phyloP scores from a whole-genome alignment of 2,329 filamentous ascomycete genomes.

The Trichoderma atroviride region DNA sequence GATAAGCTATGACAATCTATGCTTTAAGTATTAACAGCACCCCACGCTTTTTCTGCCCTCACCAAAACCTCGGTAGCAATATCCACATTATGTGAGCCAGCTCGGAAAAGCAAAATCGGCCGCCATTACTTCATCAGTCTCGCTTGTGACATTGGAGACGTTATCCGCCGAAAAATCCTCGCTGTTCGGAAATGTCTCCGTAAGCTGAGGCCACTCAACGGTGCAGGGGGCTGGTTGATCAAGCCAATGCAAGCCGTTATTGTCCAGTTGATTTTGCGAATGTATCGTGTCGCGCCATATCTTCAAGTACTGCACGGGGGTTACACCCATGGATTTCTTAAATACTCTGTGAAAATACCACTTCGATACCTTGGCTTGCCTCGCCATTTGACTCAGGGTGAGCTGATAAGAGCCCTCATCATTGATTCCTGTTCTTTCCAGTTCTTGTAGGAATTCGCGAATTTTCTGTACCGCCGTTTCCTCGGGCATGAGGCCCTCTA shows the following conservation, averaged over 20 bases:
- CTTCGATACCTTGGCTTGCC: constrained; percentile 2
- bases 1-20: neutral
- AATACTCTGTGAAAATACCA: constrained; percentile 11
- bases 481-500: neutral
- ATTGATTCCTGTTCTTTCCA: neutral
- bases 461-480: neutral
- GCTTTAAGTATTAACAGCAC: neutral
- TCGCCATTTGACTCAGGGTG: constrained; percentile 5
- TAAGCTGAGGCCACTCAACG: neutral
- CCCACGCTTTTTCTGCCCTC: neutral
- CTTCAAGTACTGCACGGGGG: constrained; percentile 1
- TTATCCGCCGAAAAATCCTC: neutral
- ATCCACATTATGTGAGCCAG: neutral
- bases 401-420: neutral
- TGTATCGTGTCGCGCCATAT: constrained; percentile 2
- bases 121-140: neutral
- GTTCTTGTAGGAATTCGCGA: neutral
- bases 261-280: neutral
- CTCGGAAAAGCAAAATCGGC: neutral
- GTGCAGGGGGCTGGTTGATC: neutral
- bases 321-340: constrained; percentile 4
- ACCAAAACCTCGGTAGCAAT: neutral
- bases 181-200: neutral
- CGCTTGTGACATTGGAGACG: neutral
- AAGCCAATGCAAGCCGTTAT: neutral